Base-by-base conservation (phyloP, 1,284 basidiomycete genomes). In the Naganishia sp. region DNA sequence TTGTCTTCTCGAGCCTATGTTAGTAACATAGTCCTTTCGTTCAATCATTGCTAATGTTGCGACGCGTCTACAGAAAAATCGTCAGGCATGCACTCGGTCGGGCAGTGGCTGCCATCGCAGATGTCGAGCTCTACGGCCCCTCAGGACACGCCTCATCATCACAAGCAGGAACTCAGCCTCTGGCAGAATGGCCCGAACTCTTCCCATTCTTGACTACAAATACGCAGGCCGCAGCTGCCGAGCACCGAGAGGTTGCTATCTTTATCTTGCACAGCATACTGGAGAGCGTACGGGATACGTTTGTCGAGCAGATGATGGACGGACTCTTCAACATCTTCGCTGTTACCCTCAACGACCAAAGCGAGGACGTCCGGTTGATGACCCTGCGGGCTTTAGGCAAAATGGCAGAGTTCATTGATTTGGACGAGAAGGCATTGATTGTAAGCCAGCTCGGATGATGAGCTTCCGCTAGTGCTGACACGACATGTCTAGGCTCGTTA, bases 251-350 rank as follows among this genome's bases (percentile, higher is more conserved):
- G 85, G 87, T 93, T 66, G 92, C 91, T 68, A 85, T 91, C 70
- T 98, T 88, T 80, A 93, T 97, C 71, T 86, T 99, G 53, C 96
- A 86, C 81, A 90, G 91, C 44, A 87, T 97, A 33, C 86, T 98
- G 69, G 96, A 99, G 79, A 91, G 87, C 69, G 88, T 97, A 73
- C 88, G 93, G 70, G 92, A 95, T 73, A 88, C 87, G 6, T 90
- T 95, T 80, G 87, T 69, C 45, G 57, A 65, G 53, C 60, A 69
- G 23, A 64, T 69, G 65, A 64, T 69, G 60, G 61, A 54, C 39
- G 68, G 68, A 31, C 85, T 99, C 71, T 93, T 97, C 82, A 85
- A 86, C 70, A 83, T 98, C 33, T 94, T 99, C 77, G 83, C 84
- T 57, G 83, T 83, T 69, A 85, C 93, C n/a, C 81, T 99, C 54